A percentile compares a stretch with the other conserved stretches of the same genome.
Evolutionary conservation across 73 alveolate genomes (phyloP).

Genomic region (Paramecium sexaurelia): DNA sequence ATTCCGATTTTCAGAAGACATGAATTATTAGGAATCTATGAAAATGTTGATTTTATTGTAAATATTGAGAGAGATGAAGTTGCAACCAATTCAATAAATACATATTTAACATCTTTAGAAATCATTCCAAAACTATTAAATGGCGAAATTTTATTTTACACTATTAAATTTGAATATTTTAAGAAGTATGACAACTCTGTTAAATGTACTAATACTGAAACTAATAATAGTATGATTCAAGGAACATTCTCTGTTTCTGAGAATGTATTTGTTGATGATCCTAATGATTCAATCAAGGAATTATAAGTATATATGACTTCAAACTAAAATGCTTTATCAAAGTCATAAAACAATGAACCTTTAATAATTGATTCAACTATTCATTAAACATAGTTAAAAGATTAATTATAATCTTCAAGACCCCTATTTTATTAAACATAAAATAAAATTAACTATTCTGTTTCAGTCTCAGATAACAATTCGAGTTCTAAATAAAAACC

Average conservation of each 20-base stretch:
- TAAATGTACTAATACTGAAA: background rate
- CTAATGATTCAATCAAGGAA: background rate
- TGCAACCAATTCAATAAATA: background rate
- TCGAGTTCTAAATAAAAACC: background rate
- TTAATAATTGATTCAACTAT: background rate
- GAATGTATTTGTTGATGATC: background rate
- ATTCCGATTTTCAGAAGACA: background rate
- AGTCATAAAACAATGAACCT: background rate
- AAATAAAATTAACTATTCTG: background rate
- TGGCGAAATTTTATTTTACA: background rate
- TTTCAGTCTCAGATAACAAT: background rate
- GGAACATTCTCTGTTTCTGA: background rate
- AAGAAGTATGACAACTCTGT: background rate
- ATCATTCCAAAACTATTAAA: background rate
- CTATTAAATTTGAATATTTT: background rate
- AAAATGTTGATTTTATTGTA: background rate
- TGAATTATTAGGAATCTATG: background rate
- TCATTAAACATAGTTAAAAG: background rate
- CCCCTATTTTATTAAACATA: background rate
- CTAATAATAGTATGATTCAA: background rate
- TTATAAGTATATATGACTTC: background rate
- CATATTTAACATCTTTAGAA: background rate
- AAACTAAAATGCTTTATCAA: background rate
- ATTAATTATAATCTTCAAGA: background rate
- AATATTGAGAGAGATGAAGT: background rate